These are phyloP conservation scores for Striga asiatica DNA, from an alignment of 257 asterid genomes.

Conservation along the genomic window DNA sequence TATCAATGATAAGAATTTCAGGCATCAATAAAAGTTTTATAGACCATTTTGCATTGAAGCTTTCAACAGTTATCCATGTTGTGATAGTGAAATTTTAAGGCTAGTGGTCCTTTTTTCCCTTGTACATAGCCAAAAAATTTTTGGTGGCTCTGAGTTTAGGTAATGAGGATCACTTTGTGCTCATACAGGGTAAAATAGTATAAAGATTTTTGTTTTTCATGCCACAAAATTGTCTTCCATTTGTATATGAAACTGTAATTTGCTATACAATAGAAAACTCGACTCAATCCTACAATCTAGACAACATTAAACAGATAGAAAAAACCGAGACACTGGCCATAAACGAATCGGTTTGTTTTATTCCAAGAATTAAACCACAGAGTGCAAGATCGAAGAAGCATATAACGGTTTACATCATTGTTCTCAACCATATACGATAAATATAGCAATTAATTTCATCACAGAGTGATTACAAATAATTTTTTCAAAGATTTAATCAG, in stretches of 20 bases:
- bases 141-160: too few species aligned
- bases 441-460: too few species aligned
- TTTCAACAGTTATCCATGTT: background rate
- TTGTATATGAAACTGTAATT: too few species aligned
- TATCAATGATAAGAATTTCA: background rate
- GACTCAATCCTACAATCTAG: too few species aligned
- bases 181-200: too few species aligned
- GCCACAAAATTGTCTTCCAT: too few species aligned
- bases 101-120: background rate
- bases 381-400: background rate
- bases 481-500: conserved; percentile 16
- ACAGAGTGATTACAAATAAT: too few species aligned
- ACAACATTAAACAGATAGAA: too few species aligned
- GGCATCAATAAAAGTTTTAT: background rate
- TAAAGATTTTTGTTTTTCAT: too few species aligned
- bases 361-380: background rate
- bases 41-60: background rate
- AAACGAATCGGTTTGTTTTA: background rate
- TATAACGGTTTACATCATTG: background rate
- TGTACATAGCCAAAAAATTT: too few species aligned
- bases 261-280: too few species aligned
- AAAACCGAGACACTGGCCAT: background rate
- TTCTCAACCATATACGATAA: conserved; percentile 15
- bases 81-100: background rate
- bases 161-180: too few species aligned